Evolutionary conservation across 176 grass and related monocot genomes (phyloP).

Genomic region (Bromus sterilis): DNA sequence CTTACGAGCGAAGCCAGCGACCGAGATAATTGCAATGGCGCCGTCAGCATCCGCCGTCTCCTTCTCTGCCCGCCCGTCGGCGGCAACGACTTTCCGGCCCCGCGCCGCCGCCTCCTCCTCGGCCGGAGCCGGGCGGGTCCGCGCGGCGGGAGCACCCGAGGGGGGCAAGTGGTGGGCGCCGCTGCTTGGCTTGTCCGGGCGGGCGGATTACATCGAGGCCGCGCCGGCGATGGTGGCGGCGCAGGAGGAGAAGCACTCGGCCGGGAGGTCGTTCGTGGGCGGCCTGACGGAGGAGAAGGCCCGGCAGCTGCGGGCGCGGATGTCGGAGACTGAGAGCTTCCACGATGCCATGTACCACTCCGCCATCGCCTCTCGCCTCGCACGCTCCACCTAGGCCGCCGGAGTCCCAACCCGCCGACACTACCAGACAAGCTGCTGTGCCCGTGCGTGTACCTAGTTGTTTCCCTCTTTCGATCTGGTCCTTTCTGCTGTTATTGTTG

Average conservation of each 20-base stretch:
- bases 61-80: not conserved
- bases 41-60: not conserved
- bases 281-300: slow-evolving; percentile 49
- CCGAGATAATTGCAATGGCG: slow-evolving; percentile 3
- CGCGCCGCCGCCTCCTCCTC: not conserved
- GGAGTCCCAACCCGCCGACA: not conserved
- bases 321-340: slow-evolving; percentile 12
- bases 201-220: slow-evolving; percentile 64
- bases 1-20: not conserved
- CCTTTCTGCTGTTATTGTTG: not conserved
- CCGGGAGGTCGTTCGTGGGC: not conserved
- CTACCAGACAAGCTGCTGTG: not conserved
- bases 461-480: not conserved
- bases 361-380: slow-evolving; percentile 84
- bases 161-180: slow-evolving; percentile 64
- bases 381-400: slow-evolving; percentile 18
- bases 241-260: not conserved
- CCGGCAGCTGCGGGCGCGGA: slow-evolving; percentile 3
- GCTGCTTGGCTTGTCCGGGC: slow-evolving; percentile 53
- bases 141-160: not conserved
- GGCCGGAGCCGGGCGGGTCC: not conserved
- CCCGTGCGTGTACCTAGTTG: not conserved
- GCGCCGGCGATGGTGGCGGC: not conserved
- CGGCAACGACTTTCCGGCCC: not conserved
- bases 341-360: slow-evolving; percentile 8